phyloP scores from a whole-genome alignment of 2,329 filamentous ascomycete genomes.

The Aspergillus floridensis region DNA sequence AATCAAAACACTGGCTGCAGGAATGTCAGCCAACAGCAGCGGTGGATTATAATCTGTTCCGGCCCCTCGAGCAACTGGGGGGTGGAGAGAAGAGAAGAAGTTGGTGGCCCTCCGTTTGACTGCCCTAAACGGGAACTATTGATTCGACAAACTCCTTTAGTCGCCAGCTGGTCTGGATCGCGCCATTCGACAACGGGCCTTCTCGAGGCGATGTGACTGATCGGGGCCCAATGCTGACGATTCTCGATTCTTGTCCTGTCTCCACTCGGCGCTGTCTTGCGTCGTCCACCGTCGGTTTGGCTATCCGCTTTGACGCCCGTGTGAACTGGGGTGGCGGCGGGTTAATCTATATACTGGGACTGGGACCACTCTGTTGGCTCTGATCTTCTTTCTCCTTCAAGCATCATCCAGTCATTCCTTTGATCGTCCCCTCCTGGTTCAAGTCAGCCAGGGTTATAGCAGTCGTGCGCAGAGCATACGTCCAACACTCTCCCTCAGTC shows the following conservation, averaged over 20 bases:
- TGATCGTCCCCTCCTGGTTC: neutral
- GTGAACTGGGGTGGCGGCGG: neutral
- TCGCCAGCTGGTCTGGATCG: neutral
- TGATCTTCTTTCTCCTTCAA: neutral
- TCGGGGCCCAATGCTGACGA: constrained; percentile 4
- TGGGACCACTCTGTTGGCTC: neutral
- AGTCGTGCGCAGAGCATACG: neutral
- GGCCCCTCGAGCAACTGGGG: neutral
- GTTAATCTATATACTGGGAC: neutral
- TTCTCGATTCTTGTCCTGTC: neutral
- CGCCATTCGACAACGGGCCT: neutral
- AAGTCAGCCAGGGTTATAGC: neutral
- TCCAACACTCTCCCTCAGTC: neutral
- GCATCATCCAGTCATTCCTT: constrained; percentile 5
- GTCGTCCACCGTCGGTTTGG: neutral
- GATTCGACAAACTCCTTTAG: neutral
- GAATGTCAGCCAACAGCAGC: neutral
- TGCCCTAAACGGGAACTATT: constrained; percentile 7
- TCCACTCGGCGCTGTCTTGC: neutral
- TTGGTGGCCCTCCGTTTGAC: neutral
- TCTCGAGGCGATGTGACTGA: neutral
- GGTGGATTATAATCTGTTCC: neutral
- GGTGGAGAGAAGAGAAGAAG: neutral
- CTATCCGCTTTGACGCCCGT: neutral
- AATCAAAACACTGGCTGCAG: constrained; percentile 1